Conservation (phyloP, 306 rosid genomes). For the Quercus suber region DNA sequence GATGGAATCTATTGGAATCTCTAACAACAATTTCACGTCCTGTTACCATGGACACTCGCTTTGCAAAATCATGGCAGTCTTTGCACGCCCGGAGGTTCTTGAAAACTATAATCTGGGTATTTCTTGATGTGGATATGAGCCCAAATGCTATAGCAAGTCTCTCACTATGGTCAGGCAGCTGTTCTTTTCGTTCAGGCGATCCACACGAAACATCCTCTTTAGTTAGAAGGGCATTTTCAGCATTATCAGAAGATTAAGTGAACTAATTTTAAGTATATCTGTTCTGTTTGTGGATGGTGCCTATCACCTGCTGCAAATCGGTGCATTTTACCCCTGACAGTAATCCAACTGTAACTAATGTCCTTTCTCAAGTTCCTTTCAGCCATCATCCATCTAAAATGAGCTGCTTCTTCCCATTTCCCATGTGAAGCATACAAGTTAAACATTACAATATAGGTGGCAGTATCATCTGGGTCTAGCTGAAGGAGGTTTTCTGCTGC, state of each 20-base stretch:
- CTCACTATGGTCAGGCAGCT: constrained; percentile 58
- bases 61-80: constrained; percentile 66
- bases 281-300: constrained; percentile 54
- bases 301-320: constrained; percentile 57
- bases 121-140: constrained; percentile 35
- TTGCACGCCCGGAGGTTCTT: constrained; percentile 55
- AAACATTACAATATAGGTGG: constrained; percentile 54
- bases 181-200: constrained; percentile 44
- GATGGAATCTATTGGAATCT: constrained; percentile 62
- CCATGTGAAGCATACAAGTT: constrained; percentile 47
- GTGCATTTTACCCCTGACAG: constrained; percentile 44
- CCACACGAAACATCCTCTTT: constrained; percentile 38
- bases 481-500: constrained; percentile 45
- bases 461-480: constrained; percentile 45
- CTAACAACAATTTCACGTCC: constrained; percentile 42
- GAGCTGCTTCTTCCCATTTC: constrained; percentile 58
- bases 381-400: constrained; percentile 48
- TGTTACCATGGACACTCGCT: constrained; percentile 43
- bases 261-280: constrained; percentile 49
- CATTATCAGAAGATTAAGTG: constrained; percentile 15
- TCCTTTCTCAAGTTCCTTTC: constrained; percentile 51
- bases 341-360: constrained; percentile 56
- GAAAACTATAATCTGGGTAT: constrained; percentile 42
- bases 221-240: constrained; percentile 25
- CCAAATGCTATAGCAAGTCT: constrained; percentile 62